phyloP scores from a whole-genome alignment of 805 yeast genomes.

The Saccharomycopsis fibuligera region DNA sequence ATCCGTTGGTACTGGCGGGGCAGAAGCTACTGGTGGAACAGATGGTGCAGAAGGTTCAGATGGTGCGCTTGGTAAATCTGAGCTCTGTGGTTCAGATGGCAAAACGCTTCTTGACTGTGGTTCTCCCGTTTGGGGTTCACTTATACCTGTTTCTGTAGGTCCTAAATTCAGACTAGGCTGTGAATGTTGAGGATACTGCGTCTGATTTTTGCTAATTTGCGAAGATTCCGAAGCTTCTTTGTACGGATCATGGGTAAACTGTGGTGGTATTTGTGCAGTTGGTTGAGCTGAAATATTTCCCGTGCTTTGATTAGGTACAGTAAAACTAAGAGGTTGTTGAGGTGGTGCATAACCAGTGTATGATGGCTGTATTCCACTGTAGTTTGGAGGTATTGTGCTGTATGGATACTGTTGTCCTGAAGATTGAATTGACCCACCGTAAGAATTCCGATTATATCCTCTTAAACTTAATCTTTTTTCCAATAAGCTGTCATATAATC shows the following conservation, averaged over 20 bases:
- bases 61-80: no score
- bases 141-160: no score
- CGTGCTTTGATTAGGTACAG: neutral
- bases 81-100: no score
- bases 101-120: no score
- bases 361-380: neutral
- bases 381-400: neutral
- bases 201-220: neutral
- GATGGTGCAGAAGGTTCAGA: neutral
- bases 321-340: neutral
- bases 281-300: neutral
- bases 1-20: neutral
- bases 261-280: neutral
- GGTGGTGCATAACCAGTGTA: constrained; percentile 2
- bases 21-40: neutral
- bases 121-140: no score
- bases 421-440: neutral
- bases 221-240: neutral
- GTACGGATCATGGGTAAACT: neutral
- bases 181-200: neutral
- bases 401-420: neutral
- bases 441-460: constrained; percentile 19
- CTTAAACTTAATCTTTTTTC: constrained; percentile 39
- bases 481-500: constrained; percentile 68
- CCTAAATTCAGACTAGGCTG: no score